phyloP scores from a whole-genome alignment of 1,139 yeast genomes.

The Diutina catenulata region DNA sequence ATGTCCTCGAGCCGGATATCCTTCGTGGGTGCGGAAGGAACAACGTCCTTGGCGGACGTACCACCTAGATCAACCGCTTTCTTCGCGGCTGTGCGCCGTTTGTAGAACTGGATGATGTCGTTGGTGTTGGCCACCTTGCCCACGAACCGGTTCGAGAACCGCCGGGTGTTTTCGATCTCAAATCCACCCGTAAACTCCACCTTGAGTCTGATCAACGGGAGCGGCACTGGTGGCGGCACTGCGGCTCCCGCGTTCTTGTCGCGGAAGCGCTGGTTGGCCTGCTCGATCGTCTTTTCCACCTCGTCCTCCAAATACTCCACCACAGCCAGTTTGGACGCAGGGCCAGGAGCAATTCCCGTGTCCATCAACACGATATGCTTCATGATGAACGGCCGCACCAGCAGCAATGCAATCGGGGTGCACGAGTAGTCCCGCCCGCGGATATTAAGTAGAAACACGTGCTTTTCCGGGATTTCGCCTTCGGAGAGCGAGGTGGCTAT shows the following conservation, averaged over 20 bases:
- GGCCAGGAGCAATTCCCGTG: slow-evolving; percentile 50
- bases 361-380: slow-evolving; percentile 45
- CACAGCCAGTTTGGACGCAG: slow-evolving; percentile 53
- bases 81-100: slow-evolving; percentile 18
- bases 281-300: slow-evolving; percentile 44
- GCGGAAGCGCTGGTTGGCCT: slow-evolving; percentile 14
- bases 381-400: slow-evolving; percentile 80
- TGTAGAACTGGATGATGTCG: slow-evolving; percentile 68
- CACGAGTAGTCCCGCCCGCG: slow-evolving; percentile 47
- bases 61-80: not conserved
- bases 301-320: slow-evolving; percentile 56
- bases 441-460: slow-evolving; percentile 59
- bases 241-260: slow-evolving; percentile 12
- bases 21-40: slow-evolving; percentile 13
- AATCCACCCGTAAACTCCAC: slow-evolving; percentile 84
- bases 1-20: slow-evolving; percentile 44
- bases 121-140: slow-evolving; percentile 85
- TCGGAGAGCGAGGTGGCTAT: slow-evolving; percentile 85
- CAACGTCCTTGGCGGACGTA: not conserved
- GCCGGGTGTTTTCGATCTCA: slow-evolving; percentile 81
- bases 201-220: slow-evolving; percentile 71
- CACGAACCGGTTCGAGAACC: slow-evolving; percentile 83
- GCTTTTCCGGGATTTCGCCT: slow-evolving; percentile 70
- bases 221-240: slow-evolving; percentile 24
- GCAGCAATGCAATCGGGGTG: slow-evolving; percentile 53